Evolutionary conservation across 228 moss, liverwort and hornwort genomes (phyloP), one percentile per base, ranked within the genome.

Genomic region (Sphagnum fallax): DNA sequence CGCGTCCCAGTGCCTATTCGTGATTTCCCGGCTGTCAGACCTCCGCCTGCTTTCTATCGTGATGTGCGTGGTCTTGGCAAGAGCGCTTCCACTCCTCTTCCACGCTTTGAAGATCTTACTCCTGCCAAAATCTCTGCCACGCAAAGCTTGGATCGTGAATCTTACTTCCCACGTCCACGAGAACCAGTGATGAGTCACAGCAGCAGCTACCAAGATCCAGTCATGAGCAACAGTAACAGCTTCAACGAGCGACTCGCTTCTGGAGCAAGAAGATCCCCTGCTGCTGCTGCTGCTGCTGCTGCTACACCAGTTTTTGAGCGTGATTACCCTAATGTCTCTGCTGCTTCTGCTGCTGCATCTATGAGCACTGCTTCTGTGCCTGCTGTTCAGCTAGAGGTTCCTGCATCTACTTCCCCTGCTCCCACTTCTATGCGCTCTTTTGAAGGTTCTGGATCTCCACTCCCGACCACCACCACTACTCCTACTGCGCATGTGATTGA

Each of bases 1-100:
- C 69, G 67, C 4, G 55, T 55, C 12, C 55, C 55, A 8, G 55
- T 55, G 1, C 78, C 80, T 11, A 75, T 79, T 63, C 69, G 77
- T 12, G 75, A 75, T 65, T 71, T 80, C 65, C 77, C 78, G 13
- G 61, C 75, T 12, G 64, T 72, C 32, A 8, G 9, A 55, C 55
- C 55, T 8, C 5, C 52, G 14, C 71, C 71, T 10, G 53, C 72
- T 63, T 69, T 62, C 73, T 48, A 49, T 50, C 16, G 12, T 67
- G 61, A 6, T 62, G 8, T n/a, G 75, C 52, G 47, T 63, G 65
- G 4, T 65, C 32, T 5, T 58, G 61, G 55, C 47, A 16, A 5
- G 71, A 79, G 15, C 32, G 32, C 32, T 32, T 32, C 32, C 32
- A 32, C 32, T 32, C 65, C 14, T 60, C 68, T 50, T 50, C 74